Evolutionary conservation across 345 rosid genomes (phyloP).

Genomic region (Eucalyptus decipiens): DNA sequence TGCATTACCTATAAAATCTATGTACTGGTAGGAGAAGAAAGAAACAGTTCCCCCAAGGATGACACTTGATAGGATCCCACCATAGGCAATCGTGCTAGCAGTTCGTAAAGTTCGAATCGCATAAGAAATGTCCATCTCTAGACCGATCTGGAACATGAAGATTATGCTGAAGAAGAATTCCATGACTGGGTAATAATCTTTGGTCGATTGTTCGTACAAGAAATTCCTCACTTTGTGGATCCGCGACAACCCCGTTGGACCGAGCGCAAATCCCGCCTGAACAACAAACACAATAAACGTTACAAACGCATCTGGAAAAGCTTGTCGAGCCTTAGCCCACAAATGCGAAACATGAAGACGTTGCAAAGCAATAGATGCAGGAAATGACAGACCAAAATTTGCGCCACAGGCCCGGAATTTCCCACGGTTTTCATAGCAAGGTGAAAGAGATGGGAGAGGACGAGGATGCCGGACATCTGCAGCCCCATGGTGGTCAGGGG

Average conservation of each 20-base stretch:
- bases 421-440: conserved; percentile 63
- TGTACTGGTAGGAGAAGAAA: conserved; percentile 11
- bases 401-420: conserved; percentile 84
- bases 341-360: not conserved
- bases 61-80: conserved; percentile 17
- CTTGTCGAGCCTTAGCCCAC: not conserved
- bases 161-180: conserved; percentile 39
- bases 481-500: conserved; percentile 49
- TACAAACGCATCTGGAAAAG: not conserved
- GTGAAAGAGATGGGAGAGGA: conserved; percentile 73
- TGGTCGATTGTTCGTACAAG: conserved; percentile 44
- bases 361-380: not conserved
- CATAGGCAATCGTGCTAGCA: conserved; percentile 28
- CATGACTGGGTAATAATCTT: conserved; percentile 34
- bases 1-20: conserved; percentile 1
- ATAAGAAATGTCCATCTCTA: conserved; percentile 53
- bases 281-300: not conserved
- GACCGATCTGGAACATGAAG: conserved; percentile 77
- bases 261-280: conserved; percentile 74
- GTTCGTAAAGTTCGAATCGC: conserved; percentile 32
- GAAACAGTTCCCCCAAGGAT: conserved; percentile 24
- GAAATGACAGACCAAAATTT: conserved; percentile 40
- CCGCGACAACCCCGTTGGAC: conserved; percentile 62
- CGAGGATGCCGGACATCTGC: conserved; percentile 71
- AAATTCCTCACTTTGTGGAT: conserved; percentile 11